Base-by-base conservation (phyloP, 305 asterid species). In the Fraxinus floribunda region DNA sequence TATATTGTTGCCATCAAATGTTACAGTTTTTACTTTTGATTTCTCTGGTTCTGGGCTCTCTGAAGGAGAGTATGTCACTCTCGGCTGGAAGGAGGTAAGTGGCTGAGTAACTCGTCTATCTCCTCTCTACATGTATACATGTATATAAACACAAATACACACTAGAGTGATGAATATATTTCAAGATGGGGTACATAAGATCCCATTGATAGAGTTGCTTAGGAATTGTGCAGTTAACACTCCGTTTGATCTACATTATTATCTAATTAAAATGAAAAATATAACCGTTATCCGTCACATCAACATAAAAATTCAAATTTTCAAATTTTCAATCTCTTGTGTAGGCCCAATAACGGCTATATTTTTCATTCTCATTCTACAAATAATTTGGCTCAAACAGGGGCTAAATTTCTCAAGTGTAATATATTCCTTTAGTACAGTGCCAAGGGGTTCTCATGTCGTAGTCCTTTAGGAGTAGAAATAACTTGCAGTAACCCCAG, bases 11-110 rank as follows among this genome's bases (percentile, higher is more conserved):
- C 98, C 98, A 18, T 89, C 84, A 78, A 95, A 93, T 86, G 89
- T 95, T 77, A 90, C 97, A 5, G 97, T 95, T 80, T 95, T 95
- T 82, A 86, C 97, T 79, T 93, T 95, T 26, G 98, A 95, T 86
- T 95, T 95, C 85, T 95, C 98, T 80, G 98, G 98, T 88, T 95
- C 98, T 80, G 98, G 98, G 64, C 93, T 92, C 70, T 95, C 98
- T 79, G 98, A 95, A 80, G 98, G 98, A 73, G 98, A 93, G 82
- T 93, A 93, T 72, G 98, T 95, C 62, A 91, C 97, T 72, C 87
- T 95, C 64, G 97, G 98, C 57, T 93, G 98, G 98, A 91, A 95
- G 83, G 98, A 95, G 88, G 98, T 93, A 89, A 90, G 97, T 84
- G 39, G 77, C 77, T 66, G 75, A 62, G 73, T 76, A 83, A 78